phyloP scores from a whole-genome alignment of 2,329 filamentous ascomycete species.

The Volutella citrinella region DNA sequence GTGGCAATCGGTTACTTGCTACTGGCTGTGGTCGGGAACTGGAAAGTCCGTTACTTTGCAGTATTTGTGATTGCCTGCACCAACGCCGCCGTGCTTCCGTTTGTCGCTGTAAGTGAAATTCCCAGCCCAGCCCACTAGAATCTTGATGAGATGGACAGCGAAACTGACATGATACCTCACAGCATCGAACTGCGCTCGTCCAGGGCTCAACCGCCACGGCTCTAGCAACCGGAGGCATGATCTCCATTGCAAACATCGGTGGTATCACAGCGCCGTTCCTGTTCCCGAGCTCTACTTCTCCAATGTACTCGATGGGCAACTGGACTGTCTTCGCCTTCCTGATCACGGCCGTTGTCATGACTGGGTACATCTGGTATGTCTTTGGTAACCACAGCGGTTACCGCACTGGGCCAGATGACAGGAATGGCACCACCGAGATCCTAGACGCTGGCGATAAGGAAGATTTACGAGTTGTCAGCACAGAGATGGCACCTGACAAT shows the following conservation, averaged over 20 bases:
- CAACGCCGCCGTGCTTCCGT: slow-evolving; percentile 30
- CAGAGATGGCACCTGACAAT: too few species aligned
- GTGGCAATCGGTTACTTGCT: slow-evolving; percentile 28
- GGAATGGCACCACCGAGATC: slow-evolving; percentile 15
- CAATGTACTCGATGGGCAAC: slow-evolving; percentile 33
- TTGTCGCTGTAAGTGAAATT: slow-evolving; percentile 26
- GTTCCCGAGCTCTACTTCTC: slow-evolving; percentile 27
- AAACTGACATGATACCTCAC: slow-evolving; percentile 3
- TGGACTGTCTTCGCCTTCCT: slow-evolving; percentile 33
- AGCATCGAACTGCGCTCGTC: slow-evolving; percentile 32
- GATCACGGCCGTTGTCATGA: slow-evolving; percentile 20
- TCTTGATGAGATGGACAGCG: background rate
- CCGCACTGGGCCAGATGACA: slow-evolving; percentile 18
- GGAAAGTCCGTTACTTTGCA: slow-evolving; percentile 29
- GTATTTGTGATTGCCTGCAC: slow-evolving; percentile 32
- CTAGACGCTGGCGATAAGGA: slow-evolving; percentile 18
- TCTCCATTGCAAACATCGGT: slow-evolving; percentile 32
- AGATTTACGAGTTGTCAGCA: too few species aligned
- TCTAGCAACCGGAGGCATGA: slow-evolving; percentile 33
- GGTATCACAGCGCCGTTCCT: slow-evolving; percentile 33
- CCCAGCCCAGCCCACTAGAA: background rate
- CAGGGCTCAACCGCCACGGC: slow-evolving; percentile 30
- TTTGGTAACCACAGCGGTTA: slow-evolving; percentile 31
- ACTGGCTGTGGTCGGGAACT: slow-evolving; percentile 27
- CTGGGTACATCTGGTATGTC: slow-evolving; percentile 28